These are phyloP conservation scores for Inga laurina DNA, from an alignment of 306 rosid species.

Conservation along the genomic window DNA sequence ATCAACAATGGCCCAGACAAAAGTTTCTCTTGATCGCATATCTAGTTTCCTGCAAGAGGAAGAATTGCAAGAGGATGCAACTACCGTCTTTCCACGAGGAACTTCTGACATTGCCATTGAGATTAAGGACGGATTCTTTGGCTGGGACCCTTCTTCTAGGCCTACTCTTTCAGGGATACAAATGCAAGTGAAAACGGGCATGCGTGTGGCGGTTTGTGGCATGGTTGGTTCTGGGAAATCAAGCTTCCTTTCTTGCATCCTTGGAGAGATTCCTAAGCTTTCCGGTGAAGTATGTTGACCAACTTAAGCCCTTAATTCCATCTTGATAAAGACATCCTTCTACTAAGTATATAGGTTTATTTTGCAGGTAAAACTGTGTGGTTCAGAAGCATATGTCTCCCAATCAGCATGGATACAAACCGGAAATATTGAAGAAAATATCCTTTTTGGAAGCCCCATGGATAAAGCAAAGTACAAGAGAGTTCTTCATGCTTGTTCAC, in stretches of 20 bases:
- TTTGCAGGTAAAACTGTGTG: slow-evolving; percentile 84
- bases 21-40: slow-evolving; percentile 95
- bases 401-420: slow-evolving; percentile 99
- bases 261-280: slow-evolving; percentile 90
- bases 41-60: slow-evolving; percentile 89
- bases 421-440: slow-evolving; percentile 95
- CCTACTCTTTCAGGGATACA: slow-evolving; percentile 82
- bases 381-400: slow-evolving; percentile 88
- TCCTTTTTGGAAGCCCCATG: slow-evolving; percentile 90
- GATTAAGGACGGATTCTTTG: slow-evolving; percentile 74
- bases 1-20: slow-evolving; percentile 99
- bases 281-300: slow-evolving; percentile 86
- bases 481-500: slow-evolving; percentile 94
- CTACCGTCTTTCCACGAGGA: slow-evolving; percentile 75
- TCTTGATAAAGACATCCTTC: slow-evolving; percentile 15
- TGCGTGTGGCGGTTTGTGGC: slow-evolving; percentile 98
- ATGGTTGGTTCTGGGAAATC: slow-evolving; percentile 97
- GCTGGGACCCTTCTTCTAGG: slow-evolving; percentile 84
- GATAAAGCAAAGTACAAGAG: slow-evolving; percentile 96
- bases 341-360: slow-evolving; percentile 27
- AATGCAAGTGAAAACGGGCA: slow-evolving; percentile 77
- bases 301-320: slow-evolving; percentile 32
- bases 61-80: slow-evolving; percentile 93
- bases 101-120: slow-evolving; percentile 69
- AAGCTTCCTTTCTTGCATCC: slow-evolving; percentile 94